phyloP scores from a whole-genome alignment of 2,329 filamentous ascomycete species.

The Ceratocystis cacaofunesta region DNA sequence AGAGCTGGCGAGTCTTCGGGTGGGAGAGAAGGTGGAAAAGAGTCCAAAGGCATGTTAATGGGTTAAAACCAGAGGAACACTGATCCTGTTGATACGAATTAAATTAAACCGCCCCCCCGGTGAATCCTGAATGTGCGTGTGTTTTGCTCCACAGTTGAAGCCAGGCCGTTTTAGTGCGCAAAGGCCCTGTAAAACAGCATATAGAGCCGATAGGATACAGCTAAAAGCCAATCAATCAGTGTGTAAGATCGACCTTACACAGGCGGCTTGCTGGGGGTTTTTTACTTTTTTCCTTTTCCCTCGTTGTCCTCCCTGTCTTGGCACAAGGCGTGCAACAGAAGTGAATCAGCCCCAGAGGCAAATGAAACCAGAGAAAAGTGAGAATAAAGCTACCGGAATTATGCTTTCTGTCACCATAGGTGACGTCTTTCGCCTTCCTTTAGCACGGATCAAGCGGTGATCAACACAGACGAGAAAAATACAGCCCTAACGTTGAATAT shows the following conservation, averaged over 20 bases:
- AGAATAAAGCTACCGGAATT: background rate
- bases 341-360: slow-evolving; percentile 4
- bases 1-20: background rate
- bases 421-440: background rate
- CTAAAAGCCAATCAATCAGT: background rate
- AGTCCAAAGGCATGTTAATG: background rate
- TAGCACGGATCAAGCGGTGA: background rate
- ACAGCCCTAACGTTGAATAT: background rate
- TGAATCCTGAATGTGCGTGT: background rate
- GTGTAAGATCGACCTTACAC: background rate
- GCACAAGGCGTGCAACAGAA: background rate
- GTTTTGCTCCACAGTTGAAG: background rate
- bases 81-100: background rate
- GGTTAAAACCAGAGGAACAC: background rate
- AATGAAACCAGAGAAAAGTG: background rate
- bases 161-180: background rate
- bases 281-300: background rate
- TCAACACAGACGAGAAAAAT: background rate
- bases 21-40: background rate
- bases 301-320: background rate
- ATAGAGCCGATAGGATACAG: background rate
- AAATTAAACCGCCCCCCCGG: background rate
- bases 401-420: background rate
- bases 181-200: background rate
- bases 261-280: background rate